Percentiles rank a stretch among this genome's conserved stretches.
Evolutionary conservation across 768 basidiomycete genomes (phyloP).

Genomic region (Amanita inopinata): DNA sequence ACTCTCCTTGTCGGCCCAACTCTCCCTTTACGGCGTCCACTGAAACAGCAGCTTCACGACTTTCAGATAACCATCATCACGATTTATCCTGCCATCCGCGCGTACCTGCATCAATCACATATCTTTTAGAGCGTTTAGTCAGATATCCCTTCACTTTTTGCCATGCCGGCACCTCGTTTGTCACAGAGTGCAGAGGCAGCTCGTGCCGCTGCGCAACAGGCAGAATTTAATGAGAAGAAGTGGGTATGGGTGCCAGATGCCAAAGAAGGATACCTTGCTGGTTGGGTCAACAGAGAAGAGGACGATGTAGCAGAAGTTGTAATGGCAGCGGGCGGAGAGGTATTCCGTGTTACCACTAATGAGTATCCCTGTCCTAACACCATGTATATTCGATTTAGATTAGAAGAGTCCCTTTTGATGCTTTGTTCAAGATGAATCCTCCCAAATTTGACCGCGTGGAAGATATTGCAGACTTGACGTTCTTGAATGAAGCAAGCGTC

Average conservation of each 20-base stretch:
- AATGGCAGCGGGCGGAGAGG: slow-evolving; percentile 79
- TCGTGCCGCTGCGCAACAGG: slow-evolving; percentile 79
- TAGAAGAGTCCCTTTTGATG: slow-evolving; percentile 59
- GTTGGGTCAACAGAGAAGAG: slow-evolving; percentile 86
- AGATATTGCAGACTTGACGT: slow-evolving; percentile 96
- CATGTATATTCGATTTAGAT: slow-evolving; percentile 15
- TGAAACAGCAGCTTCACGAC: too few relatives aligned
- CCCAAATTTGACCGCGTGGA: slow-evolving; percentile 97
- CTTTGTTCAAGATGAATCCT: slow-evolving; percentile 93
- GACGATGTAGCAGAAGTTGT: slow-evolving; percentile 77
- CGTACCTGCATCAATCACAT: background rate
- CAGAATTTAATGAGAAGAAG: slow-evolving; percentile 95
- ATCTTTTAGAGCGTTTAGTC: background rate
- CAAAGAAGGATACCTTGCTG: slow-evolving; percentile 86
- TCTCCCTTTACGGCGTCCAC: background rate
- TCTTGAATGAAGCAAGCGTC: slow-evolving; percentile 96
- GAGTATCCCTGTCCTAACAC: slow-evolving; percentile 1
- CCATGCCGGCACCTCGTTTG: slow-evolving; percentile 39
- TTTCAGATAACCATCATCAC: too few relatives aligned
- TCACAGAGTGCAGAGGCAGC: slow-evolving; percentile 64
- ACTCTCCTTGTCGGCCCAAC: background rate
- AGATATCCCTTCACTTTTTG: background rate
- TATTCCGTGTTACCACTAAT: slow-evolving; percentile 21
- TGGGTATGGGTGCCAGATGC: slow-evolving; percentile 98
- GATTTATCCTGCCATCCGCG: background rate